These are phyloP conservation scores for Takashimella tepidaria DNA, from an alignment of 1,284 basidiomycete species.

Conservation along the genomic window DNA sequence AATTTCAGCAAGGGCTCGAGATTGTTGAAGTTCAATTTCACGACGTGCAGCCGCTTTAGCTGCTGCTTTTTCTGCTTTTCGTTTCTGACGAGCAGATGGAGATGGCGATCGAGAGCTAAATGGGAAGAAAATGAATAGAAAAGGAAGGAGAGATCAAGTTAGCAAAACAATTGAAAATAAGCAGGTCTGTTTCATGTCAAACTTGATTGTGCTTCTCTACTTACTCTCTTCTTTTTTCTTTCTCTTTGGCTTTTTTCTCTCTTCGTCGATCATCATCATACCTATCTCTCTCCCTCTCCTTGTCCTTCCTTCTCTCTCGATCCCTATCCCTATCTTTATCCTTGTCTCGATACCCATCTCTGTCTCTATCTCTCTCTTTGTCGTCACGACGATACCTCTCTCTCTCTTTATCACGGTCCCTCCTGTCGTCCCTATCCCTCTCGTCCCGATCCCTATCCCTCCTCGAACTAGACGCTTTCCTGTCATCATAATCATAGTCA, in stretches of 20 bases:
- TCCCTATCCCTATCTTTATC: slow-evolving; percentile 27
- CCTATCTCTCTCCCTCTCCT: slow-evolving; percentile 16
- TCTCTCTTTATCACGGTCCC: slow-evolving; percentile 21
- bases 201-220: no score
- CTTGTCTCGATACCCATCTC: slow-evolving; percentile 9
- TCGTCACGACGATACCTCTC: slow-evolving; percentile 13
- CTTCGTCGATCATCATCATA: slow-evolving; percentile 12
- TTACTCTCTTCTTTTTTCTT: slow-evolving; percentile 38
- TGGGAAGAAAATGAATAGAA: no score
- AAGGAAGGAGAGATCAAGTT: no score
- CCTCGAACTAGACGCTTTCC: slow-evolving; percentile 15
- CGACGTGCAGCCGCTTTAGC: slow-evolving; percentile 77
- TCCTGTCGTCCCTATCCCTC: slow-evolving; percentile 19
- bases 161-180: slow-evolving; percentile 2
- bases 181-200: slow-evolving; percentile 1
- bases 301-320: slow-evolving; percentile 18
- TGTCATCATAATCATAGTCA: slow-evolving; percentile 10
- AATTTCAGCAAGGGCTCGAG: slow-evolving; percentile 71
- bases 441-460: slow-evolving; percentile 11
- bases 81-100: slow-evolving; percentile 47
- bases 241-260: slow-evolving; percentile 8
- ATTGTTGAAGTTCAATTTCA: slow-evolving; percentile 76
- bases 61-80: slow-evolving; percentile 66
- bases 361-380: slow-evolving; percentile 7
- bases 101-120: slow-evolving; percentile 40